Conservation (phyloP, 2,329 filamentous ascomycete species). For the Pyricularia grisea region DNA sequence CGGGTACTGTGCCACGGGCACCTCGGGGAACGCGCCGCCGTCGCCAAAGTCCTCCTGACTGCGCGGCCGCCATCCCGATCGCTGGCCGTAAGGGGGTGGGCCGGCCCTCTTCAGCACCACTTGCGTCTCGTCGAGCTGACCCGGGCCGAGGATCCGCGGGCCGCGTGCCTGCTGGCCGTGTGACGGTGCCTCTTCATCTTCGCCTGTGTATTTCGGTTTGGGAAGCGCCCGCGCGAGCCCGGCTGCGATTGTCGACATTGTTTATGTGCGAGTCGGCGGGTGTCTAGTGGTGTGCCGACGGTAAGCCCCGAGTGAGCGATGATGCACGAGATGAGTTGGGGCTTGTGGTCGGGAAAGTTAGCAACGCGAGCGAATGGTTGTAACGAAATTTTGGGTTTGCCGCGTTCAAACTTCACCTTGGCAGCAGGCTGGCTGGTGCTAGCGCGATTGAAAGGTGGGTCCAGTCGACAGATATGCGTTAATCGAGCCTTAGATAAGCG, state of each 20-base stretch:
- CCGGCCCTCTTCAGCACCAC: conserved; percentile 75
- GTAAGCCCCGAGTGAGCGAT: not conserved
- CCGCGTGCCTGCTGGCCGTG: conserved; percentile 64
- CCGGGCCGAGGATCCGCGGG: conserved; percentile 71
- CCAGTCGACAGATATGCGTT: not conserved
- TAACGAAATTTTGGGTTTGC: not conserved
- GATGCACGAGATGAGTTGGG: not conserved
- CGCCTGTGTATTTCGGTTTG: conserved; percentile 83
- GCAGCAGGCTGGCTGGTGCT: not conserved
- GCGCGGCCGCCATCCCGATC: conserved; percentile 84
- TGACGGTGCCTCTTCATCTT: conserved; percentile 70
- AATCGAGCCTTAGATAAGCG: conserved; percentile 3
- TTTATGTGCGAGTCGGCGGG: not conserved
- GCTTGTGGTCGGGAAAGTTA: not conserved
- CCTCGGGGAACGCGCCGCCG: conserved; percentile 91
- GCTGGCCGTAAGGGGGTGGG: conserved; percentile 79
- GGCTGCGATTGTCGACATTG: conserved; percentile 57
- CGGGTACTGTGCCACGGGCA: conserved; percentile 89
- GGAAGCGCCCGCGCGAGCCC: conserved; percentile 75
- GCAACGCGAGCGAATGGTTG: not conserved
- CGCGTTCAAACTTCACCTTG: not conserved
- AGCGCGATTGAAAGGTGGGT: not conserved
- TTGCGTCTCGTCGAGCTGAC: conserved; percentile 75
- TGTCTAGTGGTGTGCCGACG: not conserved
- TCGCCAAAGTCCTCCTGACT: conserved; percentile 87